These are phyloP conservation scores for Telopea speciosissima DNA, from an alignment of 177 flowering plant genomes.

Conservation along the genomic window DNA sequence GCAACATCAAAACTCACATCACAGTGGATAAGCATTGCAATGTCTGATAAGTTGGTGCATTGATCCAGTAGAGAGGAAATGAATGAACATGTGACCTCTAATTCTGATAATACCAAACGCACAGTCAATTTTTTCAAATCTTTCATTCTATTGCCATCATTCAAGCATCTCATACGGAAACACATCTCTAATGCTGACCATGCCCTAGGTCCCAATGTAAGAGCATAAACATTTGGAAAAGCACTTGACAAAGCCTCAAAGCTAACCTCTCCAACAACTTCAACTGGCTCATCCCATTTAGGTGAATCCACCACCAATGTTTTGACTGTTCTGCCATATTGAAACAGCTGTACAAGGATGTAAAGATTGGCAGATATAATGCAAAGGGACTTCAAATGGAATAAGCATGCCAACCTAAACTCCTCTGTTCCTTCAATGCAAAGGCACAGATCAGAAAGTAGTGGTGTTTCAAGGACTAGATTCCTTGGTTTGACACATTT, in stretches of 20 bases:
- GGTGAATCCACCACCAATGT: no score
- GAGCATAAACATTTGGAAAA: slow-evolving; percentile 28
- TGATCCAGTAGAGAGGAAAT: slow-evolving; percentile 28
- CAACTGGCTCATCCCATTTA: slow-evolving; percentile 11
- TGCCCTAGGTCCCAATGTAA: slow-evolving; percentile 27
- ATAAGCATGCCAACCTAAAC: slow-evolving; percentile 16
- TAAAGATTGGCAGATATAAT: slow-evolving; percentile 27
- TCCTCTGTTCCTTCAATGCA: slow-evolving; percentile 26
- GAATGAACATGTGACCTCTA: slow-evolving; percentile 17
- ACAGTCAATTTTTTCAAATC: slow-evolving; percentile 25
- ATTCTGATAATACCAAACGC: slow-evolving; percentile 23
- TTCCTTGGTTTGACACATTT: slow-evolving; percentile 29
- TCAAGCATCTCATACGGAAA: slow-evolving; percentile 11
- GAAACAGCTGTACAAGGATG: slow-evolving; percentile 19
- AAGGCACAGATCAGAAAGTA: slow-evolving; percentile 30
- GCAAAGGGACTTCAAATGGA: slow-evolving; percentile 25
- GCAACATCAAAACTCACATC: slow-evolving; percentile 17
- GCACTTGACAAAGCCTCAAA: slow-evolving; percentile 18
- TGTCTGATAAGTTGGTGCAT: slow-evolving; percentile 23
- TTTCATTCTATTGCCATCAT: slow-evolving; percentile 13
- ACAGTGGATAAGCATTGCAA: slow-evolving; percentile 29
- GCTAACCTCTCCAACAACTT: slow-evolving; percentile 6
- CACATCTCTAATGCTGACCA: slow-evolving; percentile 30
- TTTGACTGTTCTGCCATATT: slow-evolving; percentile 19
- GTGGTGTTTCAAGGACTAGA: slow-evolving; percentile 37